Evolutionary conservation across 2,329 filamentous ascomycete species (phyloP).

Genomic region (Sporothrix phasma): DNA sequence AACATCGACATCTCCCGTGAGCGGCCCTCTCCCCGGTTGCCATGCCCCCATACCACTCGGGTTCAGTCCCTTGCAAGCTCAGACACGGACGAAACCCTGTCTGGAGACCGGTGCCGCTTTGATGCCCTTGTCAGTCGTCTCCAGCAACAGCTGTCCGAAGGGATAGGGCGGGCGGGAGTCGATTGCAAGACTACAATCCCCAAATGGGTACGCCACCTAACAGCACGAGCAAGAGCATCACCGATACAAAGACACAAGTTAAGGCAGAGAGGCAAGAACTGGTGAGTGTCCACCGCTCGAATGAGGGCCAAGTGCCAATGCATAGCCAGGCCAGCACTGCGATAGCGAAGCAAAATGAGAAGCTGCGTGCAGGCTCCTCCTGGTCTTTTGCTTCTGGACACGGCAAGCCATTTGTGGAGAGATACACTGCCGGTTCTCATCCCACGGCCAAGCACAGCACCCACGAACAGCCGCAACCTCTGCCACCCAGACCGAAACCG

Average conservation of each 20-base stretch:
- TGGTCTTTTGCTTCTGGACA: background rate
- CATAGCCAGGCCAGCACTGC: background rate
- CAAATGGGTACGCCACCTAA: background rate
- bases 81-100: background rate
- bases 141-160: slow-evolving; percentile 11
- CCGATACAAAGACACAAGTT: background rate
- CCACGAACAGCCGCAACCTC: background rate
- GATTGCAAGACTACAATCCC: background rate
- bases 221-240: background rate
- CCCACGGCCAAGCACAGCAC: background rate
- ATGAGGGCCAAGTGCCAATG: background rate
- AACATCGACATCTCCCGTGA: background rate
- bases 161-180: background rate
- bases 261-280: background rate
- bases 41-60: no score
- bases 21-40: no score
- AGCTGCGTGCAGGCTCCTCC: no score
- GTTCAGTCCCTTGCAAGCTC: no score
- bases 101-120: slow-evolving; percentile 12
- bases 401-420: no score
- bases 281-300: background rate
- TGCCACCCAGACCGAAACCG: background rate
- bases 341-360: background rate
- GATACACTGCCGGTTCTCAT: no score
- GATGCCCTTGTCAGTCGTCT: slow-evolving; percentile 14